Evolutionary conservation across 768 basidiomycete species (phyloP), one percentile per base, ranked within the genome.

Genomic region (Kondoa malvinella): DNA sequence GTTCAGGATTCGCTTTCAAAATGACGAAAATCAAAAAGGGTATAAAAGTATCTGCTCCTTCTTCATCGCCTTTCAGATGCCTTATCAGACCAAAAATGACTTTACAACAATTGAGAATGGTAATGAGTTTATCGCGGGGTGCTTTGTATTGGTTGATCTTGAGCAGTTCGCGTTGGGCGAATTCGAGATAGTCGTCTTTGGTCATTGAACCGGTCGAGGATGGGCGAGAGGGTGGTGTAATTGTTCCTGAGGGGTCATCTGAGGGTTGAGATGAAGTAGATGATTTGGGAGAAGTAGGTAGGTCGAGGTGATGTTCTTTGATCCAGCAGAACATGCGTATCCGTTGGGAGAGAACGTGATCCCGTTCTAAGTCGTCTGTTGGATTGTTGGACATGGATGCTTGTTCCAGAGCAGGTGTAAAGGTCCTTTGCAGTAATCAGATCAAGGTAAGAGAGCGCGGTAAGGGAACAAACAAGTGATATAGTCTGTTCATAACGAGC

Each of bases 91-190:
- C 95, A 74, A 95, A 97, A 73, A 99, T 97, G 77, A 99, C 91
- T 80, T 99, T 99, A 84, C 92, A 99, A 77, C 85, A 88, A 75
- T 99, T 99, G 63, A 97, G 79, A 50, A 97, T 87, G 77, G 95
- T 97, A 66, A 99, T 97, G 64, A 97, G 80, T 78, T 99, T 99
- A 78, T 99, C 95, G 57, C 95, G 82, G 4, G 95, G 95, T 12
- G 95, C 95, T 77, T 97, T 97, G 80, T 97, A 99, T 76, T 96
- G 92, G 74, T 95, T 97, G 70, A 99, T 87, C 81, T 96, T 97
- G 72, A 91, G 77, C 57, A 99, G 80, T 77, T 99, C 95, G 58
- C 66, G 40, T 34, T 69, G 70, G 4, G 70, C 72, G 67, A 70
- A 74, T 17, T 71, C 65, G 34, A 31, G 33, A 17, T 40, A 30